phyloP scores from a whole-genome alignment of 768 basidiomycete species.

The Leucosporidium scottii region DNA sequence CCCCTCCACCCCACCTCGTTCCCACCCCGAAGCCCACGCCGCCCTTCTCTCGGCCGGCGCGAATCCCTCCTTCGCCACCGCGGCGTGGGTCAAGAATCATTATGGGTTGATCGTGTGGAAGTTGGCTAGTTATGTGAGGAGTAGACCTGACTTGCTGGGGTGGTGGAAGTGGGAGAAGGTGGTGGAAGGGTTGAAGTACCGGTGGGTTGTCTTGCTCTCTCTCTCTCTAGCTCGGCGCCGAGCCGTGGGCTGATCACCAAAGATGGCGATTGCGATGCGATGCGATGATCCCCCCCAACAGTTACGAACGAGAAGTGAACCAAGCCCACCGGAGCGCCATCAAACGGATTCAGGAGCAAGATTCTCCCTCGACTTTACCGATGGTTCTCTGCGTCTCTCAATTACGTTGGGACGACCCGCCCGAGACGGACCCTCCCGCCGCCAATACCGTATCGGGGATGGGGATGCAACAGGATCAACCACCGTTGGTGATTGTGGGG shows the following conservation, averaged over 20 bases:
- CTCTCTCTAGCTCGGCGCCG: no score
- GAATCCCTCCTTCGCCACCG: conserved; percentile 49
- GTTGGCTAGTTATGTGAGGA: conserved; percentile 69
- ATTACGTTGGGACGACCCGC: conserved; percentile 52
- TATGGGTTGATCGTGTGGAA: conserved; percentile 93
- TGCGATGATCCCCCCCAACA: no score
- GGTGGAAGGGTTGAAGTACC: conserved; percentile 72
- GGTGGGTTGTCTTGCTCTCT: no score
- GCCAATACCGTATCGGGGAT: conserved; percentile 43
- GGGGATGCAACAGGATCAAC: conserved; percentile 41
- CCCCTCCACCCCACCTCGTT: no score
- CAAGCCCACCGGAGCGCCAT: conserved; percentile 70
- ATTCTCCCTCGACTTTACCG: conserved; percentile 67
- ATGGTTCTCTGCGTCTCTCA: conserved; percentile 78
- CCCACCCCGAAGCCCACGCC: conserved; percentile 35
- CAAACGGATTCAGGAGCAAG: conserved; percentile 71
- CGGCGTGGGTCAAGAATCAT: conserved; percentile 84
- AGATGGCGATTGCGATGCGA: no score
- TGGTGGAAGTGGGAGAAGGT: conserved; percentile 79
- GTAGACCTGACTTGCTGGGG: conserved; percentile 59
- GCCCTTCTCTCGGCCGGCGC: conserved; percentile 37
- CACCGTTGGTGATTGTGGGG: conserved; percentile 49
- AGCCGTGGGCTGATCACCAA: no score
- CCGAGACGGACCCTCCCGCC: conserved; percentile 34
- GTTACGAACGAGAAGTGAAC: conserved; percentile 83